Conservation (phyloP, 2,329 filamentous ascomycete genomes). For the Alternaria triticina region DNA sequence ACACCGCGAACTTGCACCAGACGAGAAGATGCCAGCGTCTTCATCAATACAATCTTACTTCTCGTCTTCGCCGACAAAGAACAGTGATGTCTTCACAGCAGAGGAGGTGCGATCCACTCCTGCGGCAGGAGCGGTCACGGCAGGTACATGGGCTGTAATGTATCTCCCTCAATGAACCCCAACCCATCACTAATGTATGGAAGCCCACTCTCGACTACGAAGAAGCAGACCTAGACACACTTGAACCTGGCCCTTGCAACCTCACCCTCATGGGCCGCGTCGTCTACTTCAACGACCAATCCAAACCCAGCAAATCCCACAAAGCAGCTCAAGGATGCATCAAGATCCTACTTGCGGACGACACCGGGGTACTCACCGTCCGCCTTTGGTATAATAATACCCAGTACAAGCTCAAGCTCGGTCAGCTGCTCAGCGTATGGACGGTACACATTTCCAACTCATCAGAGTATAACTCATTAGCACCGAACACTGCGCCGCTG, state of each 20-base stretch:
- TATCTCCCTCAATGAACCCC: background rate
- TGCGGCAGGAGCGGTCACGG: conserved; percentile 35
- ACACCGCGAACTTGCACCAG: background rate
- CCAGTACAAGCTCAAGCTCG: conserved; percentile 56
- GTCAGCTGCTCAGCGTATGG: conserved; percentile 64
- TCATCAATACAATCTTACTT: conserved; percentile 56
- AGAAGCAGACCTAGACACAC: conserved; percentile 54
- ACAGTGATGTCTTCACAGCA: conserved; percentile 62
- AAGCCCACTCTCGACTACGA: conserved; percentile 57
- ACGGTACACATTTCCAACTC: conserved; percentile 61
- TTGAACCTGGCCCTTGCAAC: conserved; percentile 58
- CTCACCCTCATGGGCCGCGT: conserved; percentile 63
- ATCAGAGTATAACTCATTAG: conserved; percentile 49
- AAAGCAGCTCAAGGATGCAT: conserved; percentile 59
- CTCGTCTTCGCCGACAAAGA: conserved; percentile 30
- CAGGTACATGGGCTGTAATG: conserved; percentile 21
- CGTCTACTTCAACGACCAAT: conserved; percentile 60
- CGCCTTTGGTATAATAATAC: conserved; percentile 59
- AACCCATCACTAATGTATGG: conserved; percentile 34
- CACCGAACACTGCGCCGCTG: conserved; percentile 54
- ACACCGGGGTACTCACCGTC: conserved; percentile 61
- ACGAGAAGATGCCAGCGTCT: conserved; percentile 40
- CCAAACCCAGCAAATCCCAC: conserved; percentile 52
- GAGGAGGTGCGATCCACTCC: conserved; percentile 52
- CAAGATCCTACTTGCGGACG: conserved; percentile 63